Base-by-base conservation (phyloP, 75 land plant genomes). In the Pseudotsuga menziesii region DNA sequence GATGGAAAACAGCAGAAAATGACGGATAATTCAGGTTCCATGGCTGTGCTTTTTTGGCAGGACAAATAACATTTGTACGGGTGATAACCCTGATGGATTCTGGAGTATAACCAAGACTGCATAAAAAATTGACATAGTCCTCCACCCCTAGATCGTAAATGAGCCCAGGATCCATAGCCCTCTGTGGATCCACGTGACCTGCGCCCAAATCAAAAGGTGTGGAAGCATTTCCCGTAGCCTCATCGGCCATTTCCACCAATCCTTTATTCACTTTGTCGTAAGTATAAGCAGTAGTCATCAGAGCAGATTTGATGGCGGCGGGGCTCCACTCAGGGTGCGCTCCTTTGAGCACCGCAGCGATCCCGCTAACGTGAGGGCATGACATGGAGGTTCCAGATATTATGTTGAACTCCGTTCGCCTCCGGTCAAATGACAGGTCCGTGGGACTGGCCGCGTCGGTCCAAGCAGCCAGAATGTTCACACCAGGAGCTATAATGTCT, bases 301-400 rank as follows among this genome's bases (percentile, higher is more conserved):
- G 89, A 4, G 98, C 98, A 2, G 98, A 95, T 16, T 78, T 64
- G 55, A 95, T 83, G 20, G 98, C 96, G 0, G 92, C 94, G 0
- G 94, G 91, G 79, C 91, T 88, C 98, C 98, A 95, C 1, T 84
- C 85, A 0, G 96, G 92, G 70, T 93, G 94, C 0, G 88, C 92
- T 4, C 58, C 89, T 35, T 90, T 92, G 52, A 95, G 72, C 25
- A 95, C 80, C 22, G 91, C 98, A 8, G 89, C 95, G 2, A 93
- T 72, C n/a, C 98, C 98, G 56, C 90, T 91, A 2, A 89, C 89
- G 72, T 95, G 98, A 0, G 98, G 98, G 72, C 98, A 95, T 4
- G 98, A 88, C 98, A 95, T 95, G 36, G 97, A 93, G 1, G 98
- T 95, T 19, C 98, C 98, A 2, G 98, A 93, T 29, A 89, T 84